Base-by-base conservation (phyloP, 495 filamentous ascomycete species). In the Mytilinidion resinicola region DNA sequence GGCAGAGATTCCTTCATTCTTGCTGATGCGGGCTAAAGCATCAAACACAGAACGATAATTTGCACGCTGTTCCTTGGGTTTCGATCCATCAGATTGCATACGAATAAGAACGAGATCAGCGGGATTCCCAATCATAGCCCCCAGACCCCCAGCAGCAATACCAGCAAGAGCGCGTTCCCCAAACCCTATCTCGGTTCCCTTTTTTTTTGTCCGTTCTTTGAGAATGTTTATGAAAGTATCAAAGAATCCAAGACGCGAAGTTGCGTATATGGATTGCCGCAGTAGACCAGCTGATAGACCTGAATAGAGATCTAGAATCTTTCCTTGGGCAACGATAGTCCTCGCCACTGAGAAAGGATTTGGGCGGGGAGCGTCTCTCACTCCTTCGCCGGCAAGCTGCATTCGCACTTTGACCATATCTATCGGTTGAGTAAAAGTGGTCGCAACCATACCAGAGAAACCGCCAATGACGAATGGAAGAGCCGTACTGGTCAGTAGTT, bases 351-450 rank as follows among this genome's bases (percentile, higher is more conserved):
- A 43, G 19, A 56, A 43, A n/a, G 53, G 53, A 12, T 35, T 43
- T 12, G 53, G 19, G 4, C 36, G 11, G 6, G 15, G 10, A 9
- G n/a, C 39, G 53, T 39, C 39, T 35, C 44, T 56, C 6, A 6
- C 43, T 8, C 53, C 53, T 47, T 56, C 53, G 17, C 53, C 53
- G n/a, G 53, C 20, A 10, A 56, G 39, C 36, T 56, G 53, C 11
- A 56, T 3, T n/a, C 53, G 53, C 11, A 56, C 53, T 47, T 56
- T 56, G 53, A 56, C 53, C 36, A 56, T 41, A 38, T 56, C 53
- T 35, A 38, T 41, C 10, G 53, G 53, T 34, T 56, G 53, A 36
- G 44, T 56, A 33, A 7, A 47, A 5, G 53, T 56, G 4, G 53
- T 56, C 17, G 53, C 53, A 11, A 56, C 21, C 37, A 39, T 39